Evolutionary conservation across 352 stramenopile genomes (phyloP).

Genomic region (Pythium rishiriense): DNA sequence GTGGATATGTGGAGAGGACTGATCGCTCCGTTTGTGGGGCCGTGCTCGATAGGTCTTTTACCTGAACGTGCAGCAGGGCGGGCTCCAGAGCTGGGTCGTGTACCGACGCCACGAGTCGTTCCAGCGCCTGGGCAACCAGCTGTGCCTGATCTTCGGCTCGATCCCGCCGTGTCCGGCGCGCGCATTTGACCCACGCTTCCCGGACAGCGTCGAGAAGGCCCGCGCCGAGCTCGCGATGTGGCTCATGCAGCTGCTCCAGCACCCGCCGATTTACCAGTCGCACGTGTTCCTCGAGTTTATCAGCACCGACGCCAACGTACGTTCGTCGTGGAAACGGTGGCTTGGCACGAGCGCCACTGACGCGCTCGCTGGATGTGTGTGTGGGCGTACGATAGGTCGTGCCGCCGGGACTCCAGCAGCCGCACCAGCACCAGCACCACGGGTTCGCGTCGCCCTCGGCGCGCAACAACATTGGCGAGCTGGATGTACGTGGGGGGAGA

Average conservation of each 20-base stretch:
- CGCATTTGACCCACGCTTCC: slow-evolving; percentile 61
- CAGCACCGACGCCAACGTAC: slow-evolving; percentile 73
- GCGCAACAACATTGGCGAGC: slow-evolving; percentile 71
- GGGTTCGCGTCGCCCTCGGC: slow-evolving; percentile 13
- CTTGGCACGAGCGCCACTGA: neutral
- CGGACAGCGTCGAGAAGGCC: slow-evolving; percentile 70
- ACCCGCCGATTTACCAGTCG: slow-evolving; percentile 80
- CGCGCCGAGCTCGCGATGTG: slow-evolving; percentile 77
- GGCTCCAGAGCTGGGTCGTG: slow-evolving; percentile 64
- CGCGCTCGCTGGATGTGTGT: neutral
- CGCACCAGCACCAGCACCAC: slow-evolving; percentile 3
- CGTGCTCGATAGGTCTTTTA: slow-evolving; percentile 55
- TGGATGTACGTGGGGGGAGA: slow-evolving; percentile 46
- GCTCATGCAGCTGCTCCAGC: slow-evolving; percentile 78
- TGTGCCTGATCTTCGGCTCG: slow-evolving; percentile 67
- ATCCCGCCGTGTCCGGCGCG: slow-evolving; percentile 58
- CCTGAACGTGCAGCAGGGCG: slow-evolving; percentile 73
- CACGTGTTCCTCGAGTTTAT: slow-evolving; percentile 85
- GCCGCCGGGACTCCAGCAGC: slow-evolving; percentile 51
- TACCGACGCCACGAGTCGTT: slow-evolving; percentile 79
- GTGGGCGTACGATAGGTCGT: slow-evolving; percentile 26
- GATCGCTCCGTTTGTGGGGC: too few species aligned
- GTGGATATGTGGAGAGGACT: neutral
- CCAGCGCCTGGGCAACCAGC: slow-evolving; percentile 65
- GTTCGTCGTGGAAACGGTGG: neutral